phyloP scores from a whole-genome alignment of 306 rosid genomes.

The Sicyos edulis region DNA sequence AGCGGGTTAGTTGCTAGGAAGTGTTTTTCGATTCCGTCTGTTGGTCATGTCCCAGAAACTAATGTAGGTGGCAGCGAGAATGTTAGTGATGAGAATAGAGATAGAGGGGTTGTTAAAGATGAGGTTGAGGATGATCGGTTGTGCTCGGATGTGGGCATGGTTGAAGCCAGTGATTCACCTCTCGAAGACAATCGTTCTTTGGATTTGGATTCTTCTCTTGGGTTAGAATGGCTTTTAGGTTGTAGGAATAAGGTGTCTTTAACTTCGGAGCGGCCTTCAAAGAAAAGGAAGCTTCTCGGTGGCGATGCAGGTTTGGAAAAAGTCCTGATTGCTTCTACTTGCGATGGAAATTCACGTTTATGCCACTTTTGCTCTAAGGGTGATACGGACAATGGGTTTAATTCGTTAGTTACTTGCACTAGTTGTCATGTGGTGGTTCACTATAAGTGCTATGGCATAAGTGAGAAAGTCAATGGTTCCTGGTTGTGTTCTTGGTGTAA shows the following conservation, averaged over 20 bases:
- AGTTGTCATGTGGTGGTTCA: constrained; percentile 78
- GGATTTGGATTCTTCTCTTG: constrained; percentile 24
- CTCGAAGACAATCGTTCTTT: constrained; percentile 28
- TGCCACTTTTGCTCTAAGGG: constrained; percentile 77
- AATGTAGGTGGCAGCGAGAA: constrained; percentile 25
- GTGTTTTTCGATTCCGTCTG: constrained; percentile 44
- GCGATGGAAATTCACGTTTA: constrained; percentile 45
- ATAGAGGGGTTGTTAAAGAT: constrained; percentile 23
- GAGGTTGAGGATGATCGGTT: constrained; percentile 28
- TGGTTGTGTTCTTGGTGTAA: constrained; percentile 94
- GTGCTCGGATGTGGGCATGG: constrained; percentile 31
- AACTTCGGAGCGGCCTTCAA: constrained; percentile 79
- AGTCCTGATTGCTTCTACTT: constrained; percentile 43
- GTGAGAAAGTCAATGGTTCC: constrained; percentile 35
- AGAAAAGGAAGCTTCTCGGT: constrained; percentile 80
- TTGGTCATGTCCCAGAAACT: constrained; percentile 29
- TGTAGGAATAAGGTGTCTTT: constrained; percentile 56
- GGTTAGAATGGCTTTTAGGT: constrained; percentile 85
- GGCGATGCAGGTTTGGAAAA: constrained; percentile 84
- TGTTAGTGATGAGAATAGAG: background rate
- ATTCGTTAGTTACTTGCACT: constrained; percentile 50
- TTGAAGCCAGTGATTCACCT: constrained; percentile 28
- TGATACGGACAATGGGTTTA: constrained; percentile 37
- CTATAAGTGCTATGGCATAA: constrained; percentile 73
- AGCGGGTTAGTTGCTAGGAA: constrained; percentile 35